A percentile compares a stretch with the other conserved stretches of the same genome.
Evolutionary conservation across 1,139 yeast genomes (phyloP).

Genomic region (Debaryomyces sp.): DNA sequence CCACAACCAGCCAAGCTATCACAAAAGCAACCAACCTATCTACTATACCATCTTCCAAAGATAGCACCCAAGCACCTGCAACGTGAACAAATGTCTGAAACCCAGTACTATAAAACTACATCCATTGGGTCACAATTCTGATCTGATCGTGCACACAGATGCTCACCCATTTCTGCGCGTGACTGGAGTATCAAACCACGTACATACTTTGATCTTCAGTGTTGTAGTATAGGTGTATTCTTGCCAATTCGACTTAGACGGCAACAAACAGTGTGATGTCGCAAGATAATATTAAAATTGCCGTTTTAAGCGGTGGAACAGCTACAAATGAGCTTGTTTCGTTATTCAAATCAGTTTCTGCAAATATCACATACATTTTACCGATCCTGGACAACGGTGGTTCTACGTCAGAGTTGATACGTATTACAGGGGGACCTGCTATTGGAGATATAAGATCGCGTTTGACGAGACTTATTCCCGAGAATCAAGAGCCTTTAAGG

Average conservation of each 20-base stretch:
- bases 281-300: constrained; percentile 22
- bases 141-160: not conserved
- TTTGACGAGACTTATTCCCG: constrained; percentile 69
- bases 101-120: not conserved
- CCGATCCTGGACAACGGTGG: constrained; percentile 96
- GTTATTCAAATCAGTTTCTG: constrained; percentile 44
- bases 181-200: not conserved
- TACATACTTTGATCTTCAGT: not conserved
- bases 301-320: constrained; percentile 73
- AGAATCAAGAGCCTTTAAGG: constrained; percentile 44
- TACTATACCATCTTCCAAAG: no score
- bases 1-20: no score
- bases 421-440: constrained; percentile 94
- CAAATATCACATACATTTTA: constrained; percentile 60
- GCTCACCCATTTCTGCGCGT: not conserved
- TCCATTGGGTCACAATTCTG: not conserved
- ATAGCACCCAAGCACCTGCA: no score
- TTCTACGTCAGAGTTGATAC: constrained; percentile 85
- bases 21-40: no score
- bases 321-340: constrained; percentile 69
- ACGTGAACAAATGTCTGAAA: no score
- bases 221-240: not conserved
- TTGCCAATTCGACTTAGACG: not conserved
- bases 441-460: constrained; percentile 91
- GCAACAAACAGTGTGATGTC: not conserved